Base-by-base conservation (phyloP, 176 grass and related monocot species). In the Oryza punctata region DNA sequence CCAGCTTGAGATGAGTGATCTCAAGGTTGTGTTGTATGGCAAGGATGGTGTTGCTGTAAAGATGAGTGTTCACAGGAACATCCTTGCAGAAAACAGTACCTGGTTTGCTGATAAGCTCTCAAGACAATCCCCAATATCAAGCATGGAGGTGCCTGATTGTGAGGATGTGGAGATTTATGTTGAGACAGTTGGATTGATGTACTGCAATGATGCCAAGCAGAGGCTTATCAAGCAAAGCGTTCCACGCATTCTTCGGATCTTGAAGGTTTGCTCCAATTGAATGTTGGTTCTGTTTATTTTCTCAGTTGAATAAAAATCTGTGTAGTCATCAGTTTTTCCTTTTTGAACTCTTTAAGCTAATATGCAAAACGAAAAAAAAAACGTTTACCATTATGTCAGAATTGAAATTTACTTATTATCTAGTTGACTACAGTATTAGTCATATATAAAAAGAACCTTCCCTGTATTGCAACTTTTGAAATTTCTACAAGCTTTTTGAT, bases 81-180 rank as follows among this genome's bases (percentile, higher is more conserved):
- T 89, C 79, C 82, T 97, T 73, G 57, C 87, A 50, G 95, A 92
- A 71, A 88, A 97, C 16, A 93, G 95, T 75, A 89, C 66, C 54
- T 89, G 89, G 85, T 97, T 97, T 85, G 65, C 90, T 32, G 92
- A 94, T 47, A 97, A 89, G 54, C 77, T 97, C 3, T 90, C 89
- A 12, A 66, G 63, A 40, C 80, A 94, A 70, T 94, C 92, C 79
- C 85, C 88, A 23, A 69, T 85, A 12, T 84, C 85, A 2, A 89
- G 65, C 45, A 69, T 97, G 33, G 92, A 97, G 49, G 85, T 94
- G 30, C 19, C 81, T 49, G 92, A 97, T 72, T 97, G 92, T 63
- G 94, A 97, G 52, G 94, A 97, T 84, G 92, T 97, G 46, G 94
- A 97, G 81, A 97, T 97, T 40, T 94, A 84, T 81, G 90, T 94